These are phyloP conservation scores for Flaveria sonorensis DNA, from an alignment of 129 eudicot species.

Conservation along the genomic window DNA sequence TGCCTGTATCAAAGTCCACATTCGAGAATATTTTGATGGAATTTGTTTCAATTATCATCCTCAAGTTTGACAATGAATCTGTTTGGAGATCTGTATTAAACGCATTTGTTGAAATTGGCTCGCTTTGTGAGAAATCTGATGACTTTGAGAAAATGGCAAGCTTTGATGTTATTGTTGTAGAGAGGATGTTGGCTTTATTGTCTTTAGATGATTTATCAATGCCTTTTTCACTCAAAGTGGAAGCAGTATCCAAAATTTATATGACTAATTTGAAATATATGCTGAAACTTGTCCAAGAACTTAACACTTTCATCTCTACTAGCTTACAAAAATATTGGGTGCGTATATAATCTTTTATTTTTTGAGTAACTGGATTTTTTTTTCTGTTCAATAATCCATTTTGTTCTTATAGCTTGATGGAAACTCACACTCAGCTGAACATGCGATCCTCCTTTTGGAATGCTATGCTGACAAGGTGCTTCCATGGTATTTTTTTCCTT, in stretches of 20 bases:
- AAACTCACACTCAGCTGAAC: constrained; percentile 41
- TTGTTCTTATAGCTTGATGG: constrained; percentile 57
- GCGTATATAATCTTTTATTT: constrained; percentile 22
- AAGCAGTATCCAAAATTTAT: constrained; percentile 65
- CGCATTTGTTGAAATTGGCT: constrained; percentile 62
- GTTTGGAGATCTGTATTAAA: constrained; percentile 60
- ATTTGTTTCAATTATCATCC: constrained; percentile 51
- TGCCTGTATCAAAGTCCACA: constrained; percentile 48
- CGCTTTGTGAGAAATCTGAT: constrained; percentile 45
- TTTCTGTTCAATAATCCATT: constrained; percentile 3
- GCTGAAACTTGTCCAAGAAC: constrained; percentile 53
- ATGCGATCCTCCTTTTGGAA: constrained; percentile 60
- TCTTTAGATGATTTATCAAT: constrained; percentile 54
- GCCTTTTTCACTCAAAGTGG: constrained; percentile 65
- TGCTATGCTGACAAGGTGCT: constrained; percentile 62
- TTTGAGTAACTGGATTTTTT: not conserved
- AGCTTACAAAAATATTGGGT: constrained; percentile 65
- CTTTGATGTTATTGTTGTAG: constrained; percentile 65
- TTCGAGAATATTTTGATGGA: constrained; percentile 64
- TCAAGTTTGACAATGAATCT: constrained; percentile 38
- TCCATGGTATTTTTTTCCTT: constrained; percentile 62
- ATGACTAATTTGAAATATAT: constrained; percentile 47
- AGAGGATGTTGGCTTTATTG: constrained; percentile 51
- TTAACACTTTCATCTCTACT: constrained; percentile 50
- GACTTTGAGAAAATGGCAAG: constrained; percentile 55